These are phyloP conservation scores for Pelargonium myrrhifolium DNA, from an alignment of 441 rosid species.

Conservation along the genomic window DNA sequence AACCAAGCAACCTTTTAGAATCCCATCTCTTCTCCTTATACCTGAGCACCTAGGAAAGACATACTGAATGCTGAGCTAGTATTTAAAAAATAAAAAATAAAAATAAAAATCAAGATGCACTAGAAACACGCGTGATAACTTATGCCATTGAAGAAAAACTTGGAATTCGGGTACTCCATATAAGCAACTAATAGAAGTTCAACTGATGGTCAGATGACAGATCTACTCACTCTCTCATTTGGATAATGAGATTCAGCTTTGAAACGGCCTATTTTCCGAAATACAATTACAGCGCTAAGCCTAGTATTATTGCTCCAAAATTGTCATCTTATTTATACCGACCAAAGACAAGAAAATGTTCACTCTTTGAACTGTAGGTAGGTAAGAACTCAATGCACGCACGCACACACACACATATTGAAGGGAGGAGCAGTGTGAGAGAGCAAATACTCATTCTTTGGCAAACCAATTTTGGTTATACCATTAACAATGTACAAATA, in stretches of 20 bases:
- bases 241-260: too few species aligned
- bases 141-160: neutral
- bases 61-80: conserved; percentile 31
- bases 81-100: neutral
- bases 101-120: neutral
- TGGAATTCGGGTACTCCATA: neutral
- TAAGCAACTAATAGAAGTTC: neutral
- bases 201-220: neutral
- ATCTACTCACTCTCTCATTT: neutral
- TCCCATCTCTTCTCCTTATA: conserved; percentile 95
- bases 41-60: conserved; percentile 73
- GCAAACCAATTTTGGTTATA: neutral
- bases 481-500: neutral
- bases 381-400: too few species aligned
- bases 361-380: neutral
- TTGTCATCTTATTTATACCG: neutral
- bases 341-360: neutral
- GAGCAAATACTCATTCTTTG: neutral
- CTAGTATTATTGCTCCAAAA: neutral
- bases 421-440: too few species aligned
- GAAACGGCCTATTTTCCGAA: too few species aligned
- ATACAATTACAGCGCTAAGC: neutral
- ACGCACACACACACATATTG: too few species aligned
- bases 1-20: conserved; percentile 69
- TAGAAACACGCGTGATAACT: neutral